Evolutionary conservation across 1,284 basidiomycete species (phyloP), one percentile per base, ranked within the genome.

Genomic region (Rhodotorula sp.): DNA sequence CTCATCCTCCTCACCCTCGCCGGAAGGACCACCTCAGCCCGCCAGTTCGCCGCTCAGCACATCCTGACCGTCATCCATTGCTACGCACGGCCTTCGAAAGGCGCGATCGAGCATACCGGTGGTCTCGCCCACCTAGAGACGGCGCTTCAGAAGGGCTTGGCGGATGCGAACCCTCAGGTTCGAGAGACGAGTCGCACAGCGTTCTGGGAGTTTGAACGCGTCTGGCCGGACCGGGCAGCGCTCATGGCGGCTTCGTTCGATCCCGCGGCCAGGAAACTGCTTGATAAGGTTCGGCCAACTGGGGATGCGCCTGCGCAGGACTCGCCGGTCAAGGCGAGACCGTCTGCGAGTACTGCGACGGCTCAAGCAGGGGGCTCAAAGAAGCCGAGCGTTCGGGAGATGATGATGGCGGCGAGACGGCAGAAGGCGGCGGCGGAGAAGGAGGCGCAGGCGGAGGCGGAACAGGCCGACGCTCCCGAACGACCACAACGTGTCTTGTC

Each of bases 1-100:
- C 84, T 92, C 60, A 82, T 98, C n/a, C 88, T 85, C 83, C 83
- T 84, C 20, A 85, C 76, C 1, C 79, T 91, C n/a, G 86, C 89
- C 76, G 94, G 97, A 68, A 98, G 96, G 82, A 92, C 84, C 32
- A 84, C 89, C 0, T 89, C 92, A 77, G 86, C 89, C 7, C 86
- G 96, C n/a, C 84, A 85, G 51, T 90, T 86, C 76, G 86, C 85
- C 27, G 75, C 77, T 22, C 69, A 75, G 29, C 81, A 82, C 61
- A 59, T 82, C 1, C 60, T 67, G 44, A 77, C 77, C 0, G 69
- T 82, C 47, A 63, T 82, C 30, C 68, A 72, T 13, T 65, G 75
- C n/a, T 81, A 82, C 65, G 79, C 69, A 17, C 19, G 30, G 2
- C 29, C 19, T 6, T 72, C 76, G 19, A 76, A 76, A 39, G 68